Evolutionary conservation across 768 basidiomycete genomes (phyloP).

Genomic region (Lactarius trivialis): DNA sequence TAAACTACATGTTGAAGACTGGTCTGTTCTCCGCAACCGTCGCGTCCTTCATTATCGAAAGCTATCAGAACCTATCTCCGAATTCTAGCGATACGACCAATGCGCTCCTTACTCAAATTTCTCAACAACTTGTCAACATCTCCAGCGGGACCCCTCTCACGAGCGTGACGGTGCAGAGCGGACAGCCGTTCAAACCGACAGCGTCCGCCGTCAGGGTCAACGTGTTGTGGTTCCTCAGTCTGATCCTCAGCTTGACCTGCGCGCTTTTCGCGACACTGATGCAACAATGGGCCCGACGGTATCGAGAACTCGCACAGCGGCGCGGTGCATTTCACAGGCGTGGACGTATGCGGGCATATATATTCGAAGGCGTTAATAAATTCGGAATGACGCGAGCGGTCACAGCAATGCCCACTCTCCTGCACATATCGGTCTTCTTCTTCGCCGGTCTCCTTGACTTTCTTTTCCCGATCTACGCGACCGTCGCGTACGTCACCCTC

Average conservation of each 20-base stretch:
- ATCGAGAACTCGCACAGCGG: neutral
- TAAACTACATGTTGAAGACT: conserved; percentile 1
- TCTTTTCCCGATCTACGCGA: neutral
- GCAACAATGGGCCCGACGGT: conserved; percentile 11
- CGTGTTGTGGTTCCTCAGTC: conserved; percentile 8
- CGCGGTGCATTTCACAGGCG: neutral
- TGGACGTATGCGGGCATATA: neutral
- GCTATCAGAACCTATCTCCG: conserved; percentile 8
- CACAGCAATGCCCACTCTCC: neutral
- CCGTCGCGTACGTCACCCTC: neutral
- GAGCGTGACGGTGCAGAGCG: neutral
- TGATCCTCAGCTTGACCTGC: neutral
- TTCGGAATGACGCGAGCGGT: neutral
- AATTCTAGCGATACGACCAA: neutral
- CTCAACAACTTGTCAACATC: neutral
- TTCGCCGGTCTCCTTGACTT: neutral
- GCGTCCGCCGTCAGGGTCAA: conserved; percentile 7
- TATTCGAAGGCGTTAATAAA: neutral
- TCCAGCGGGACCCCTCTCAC: neutral
- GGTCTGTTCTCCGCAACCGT: conserved; percentile 19
- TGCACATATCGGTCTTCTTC: conserved; percentile 1
- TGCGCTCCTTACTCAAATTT: neutral
- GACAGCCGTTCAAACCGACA: neutral
- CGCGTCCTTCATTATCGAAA: conserved; percentile 18
- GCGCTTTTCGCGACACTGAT: conserved; percentile 1